Evolutionary conservation across 2,329 filamentous ascomycete genomes (phyloP).

Genomic region (Verticillium tricorpus): DNA sequence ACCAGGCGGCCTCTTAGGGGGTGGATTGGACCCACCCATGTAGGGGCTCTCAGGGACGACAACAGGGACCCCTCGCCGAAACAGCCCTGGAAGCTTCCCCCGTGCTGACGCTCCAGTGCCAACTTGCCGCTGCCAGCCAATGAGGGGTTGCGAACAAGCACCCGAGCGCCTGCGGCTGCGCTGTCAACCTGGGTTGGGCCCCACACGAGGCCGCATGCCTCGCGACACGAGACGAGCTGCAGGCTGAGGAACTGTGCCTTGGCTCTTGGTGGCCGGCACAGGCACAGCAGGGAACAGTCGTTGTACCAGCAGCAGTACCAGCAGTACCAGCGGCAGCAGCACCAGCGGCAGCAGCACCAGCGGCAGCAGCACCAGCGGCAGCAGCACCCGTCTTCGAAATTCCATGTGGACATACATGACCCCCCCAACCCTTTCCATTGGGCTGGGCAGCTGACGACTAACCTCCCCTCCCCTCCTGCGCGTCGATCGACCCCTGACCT

Average conservation of each 20-base stretch:
- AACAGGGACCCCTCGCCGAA: not conserved
- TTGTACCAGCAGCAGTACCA: not conserved
- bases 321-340: too few relatives aligned
- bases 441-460: not conserved
- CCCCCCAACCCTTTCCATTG: not conserved
- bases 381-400: not conserved
- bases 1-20: not conserved
- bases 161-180: not conserved
- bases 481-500: not conserved
- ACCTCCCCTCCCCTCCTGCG: not conserved
- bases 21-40: not conserved
- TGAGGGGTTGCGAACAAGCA: not conserved
- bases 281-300: too few relatives aligned
- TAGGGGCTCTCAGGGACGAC: not conserved
- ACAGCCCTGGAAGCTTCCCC: not conserved
- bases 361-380: too few relatives aligned
- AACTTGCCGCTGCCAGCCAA: not conserved
- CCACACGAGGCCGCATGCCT: not conserved
- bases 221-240: not conserved
- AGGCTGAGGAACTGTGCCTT: not conserved
- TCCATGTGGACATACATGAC: not conserved
- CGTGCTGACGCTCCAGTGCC: not conserved
- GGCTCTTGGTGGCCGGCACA: too few relatives aligned
- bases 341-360: too few relatives aligned
- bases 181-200: not conserved